These are phyloP conservation scores for Myxozyma nipponensis DNA, from an alignment of 805 yeast species.

Conservation along the genomic window DNA sequence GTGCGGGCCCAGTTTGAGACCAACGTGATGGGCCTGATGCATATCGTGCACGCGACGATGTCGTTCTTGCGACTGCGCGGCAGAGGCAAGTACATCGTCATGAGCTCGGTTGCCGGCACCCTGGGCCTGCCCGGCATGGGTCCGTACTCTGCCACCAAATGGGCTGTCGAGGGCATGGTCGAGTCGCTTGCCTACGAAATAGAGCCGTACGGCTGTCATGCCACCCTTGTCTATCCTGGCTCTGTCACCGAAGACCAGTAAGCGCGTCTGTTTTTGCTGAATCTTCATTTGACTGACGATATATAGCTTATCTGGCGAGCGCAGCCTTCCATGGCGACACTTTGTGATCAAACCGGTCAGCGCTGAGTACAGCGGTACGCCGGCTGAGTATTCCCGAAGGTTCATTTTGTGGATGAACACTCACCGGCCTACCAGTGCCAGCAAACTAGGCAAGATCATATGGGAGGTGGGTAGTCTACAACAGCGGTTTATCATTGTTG, in stretches of 20 bases:
- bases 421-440: constrained; percentile 22
- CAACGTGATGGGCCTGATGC: constrained; percentile 32
- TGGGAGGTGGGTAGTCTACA: constrained; percentile 31
- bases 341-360: constrained; percentile 27
- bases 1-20: constrained; percentile 32
- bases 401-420: constrained; percentile 26
- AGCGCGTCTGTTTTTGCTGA: background rate
- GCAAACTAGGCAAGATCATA: constrained; percentile 30
- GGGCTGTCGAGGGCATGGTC: constrained; percentile 37
- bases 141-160: constrained; percentile 33
- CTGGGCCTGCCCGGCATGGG: constrained; percentile 35
- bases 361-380: constrained; percentile 27
- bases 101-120: constrained; percentile 31
- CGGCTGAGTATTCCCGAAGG: constrained; percentile 30
- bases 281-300: background rate
- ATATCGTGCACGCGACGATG: constrained; percentile 30
- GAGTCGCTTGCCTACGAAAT: constrained; percentile 34
- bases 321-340: constrained; percentile 29
- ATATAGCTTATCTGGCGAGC: constrained; percentile 8
- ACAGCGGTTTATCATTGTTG: constrained; percentile 18
- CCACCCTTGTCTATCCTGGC: constrained; percentile 26
- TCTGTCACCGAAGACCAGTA: constrained; percentile 16
- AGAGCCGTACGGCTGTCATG: constrained; percentile 23
- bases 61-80: constrained; percentile 25
- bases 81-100: constrained; percentile 25